Evolutionary conservation across 2,329 filamentous ascomycete species (phyloP).

Genomic region (Rhinocladiella mackenziei): DNA sequence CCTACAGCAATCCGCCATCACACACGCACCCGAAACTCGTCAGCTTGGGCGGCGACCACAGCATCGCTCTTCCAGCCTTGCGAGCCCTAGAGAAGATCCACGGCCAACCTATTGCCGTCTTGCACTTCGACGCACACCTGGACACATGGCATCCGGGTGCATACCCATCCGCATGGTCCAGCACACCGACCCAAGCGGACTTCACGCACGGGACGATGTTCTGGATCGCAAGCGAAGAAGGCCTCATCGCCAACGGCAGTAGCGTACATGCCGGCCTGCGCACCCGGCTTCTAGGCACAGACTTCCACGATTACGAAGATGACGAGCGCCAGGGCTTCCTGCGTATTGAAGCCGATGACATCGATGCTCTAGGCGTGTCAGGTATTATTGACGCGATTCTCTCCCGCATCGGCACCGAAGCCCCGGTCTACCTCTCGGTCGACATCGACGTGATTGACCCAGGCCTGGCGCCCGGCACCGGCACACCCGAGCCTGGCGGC

Average conservation of each 20-base stretch:
- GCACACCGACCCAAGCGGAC: slow-evolving; percentile 56
- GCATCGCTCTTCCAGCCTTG: slow-evolving; percentile 64
- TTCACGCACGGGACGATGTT: slow-evolving; percentile 93
- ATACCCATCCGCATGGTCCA: slow-evolving; percentile 71
- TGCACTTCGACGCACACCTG: slow-evolving; percentile 75
- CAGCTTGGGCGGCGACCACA: slow-evolving; percentile 70
- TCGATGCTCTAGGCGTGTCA: slow-evolving; percentile 72
- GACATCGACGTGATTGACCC: slow-evolving; percentile 81
- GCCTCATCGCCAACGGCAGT: slow-evolving; percentile 67
- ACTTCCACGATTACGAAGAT: slow-evolving; percentile 65
- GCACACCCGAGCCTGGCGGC: slow-evolving; percentile 83
- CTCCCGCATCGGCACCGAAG: slow-evolving; percentile 65
- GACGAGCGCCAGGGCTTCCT: slow-evolving; percentile 75
- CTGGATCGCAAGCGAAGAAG: slow-evolving; percentile 79
- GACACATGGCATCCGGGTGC: slow-evolving; percentile 79
- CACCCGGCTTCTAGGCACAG: slow-evolving; percentile 65
- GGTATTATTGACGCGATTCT: slow-evolving; percentile 71
- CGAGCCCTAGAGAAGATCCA: slow-evolving; percentile 62
- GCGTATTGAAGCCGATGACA: slow-evolving; percentile 77
- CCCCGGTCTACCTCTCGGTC: slow-evolving; percentile 74
- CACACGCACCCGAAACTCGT: slow-evolving; percentile 52
- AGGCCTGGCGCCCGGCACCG: slow-evolving; percentile 67
- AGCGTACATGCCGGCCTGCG: slow-evolving; percentile 80
- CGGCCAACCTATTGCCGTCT: slow-evolving; percentile 60
- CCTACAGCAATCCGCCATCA: slow-evolving; percentile 33